Conservation (phyloP, 106 monocot species). For the Hemerocallis citrina region DNA sequence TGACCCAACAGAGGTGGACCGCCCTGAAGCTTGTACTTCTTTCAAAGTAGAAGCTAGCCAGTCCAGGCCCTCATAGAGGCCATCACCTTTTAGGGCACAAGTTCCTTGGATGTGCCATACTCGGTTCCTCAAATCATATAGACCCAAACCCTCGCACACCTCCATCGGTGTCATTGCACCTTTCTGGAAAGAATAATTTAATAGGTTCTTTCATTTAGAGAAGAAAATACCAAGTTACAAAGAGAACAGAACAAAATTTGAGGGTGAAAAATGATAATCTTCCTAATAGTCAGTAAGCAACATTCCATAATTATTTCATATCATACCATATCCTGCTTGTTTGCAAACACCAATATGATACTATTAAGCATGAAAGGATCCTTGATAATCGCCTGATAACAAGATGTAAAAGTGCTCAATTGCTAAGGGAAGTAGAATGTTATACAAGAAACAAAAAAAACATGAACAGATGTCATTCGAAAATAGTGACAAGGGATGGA, state of each 20-base stretch:
- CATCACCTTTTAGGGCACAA: constrained; percentile 82
- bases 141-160: constrained; percentile 80
- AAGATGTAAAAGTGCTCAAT: constrained; percentile 11
- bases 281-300: too few species aligned
- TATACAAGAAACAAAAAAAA: background rate
- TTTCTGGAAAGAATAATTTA: constrained; percentile 54
- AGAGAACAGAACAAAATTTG: too few species aligned
- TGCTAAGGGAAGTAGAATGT: background rate
- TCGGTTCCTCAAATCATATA: constrained; percentile 65
- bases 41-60: constrained; percentile 79
- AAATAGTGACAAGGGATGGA: background rate
- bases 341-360: constrained; percentile 84
- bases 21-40: constrained; percentile 49
- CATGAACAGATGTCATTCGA: background rate
- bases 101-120: constrained; percentile 91
- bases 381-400: constrained; percentile 63
- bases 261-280: too few species aligned
- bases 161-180: constrained; percentile 93
- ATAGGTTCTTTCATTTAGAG: too few species aligned
- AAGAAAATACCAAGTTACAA: too few species aligned
- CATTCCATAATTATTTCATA: too few species aligned
- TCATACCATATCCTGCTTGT: constrained; percentile 99
- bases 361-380: constrained; percentile 99
- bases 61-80: constrained; percentile 89
- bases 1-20: constrained; percentile 32